Conservation (phyloP, 75 land plant species). For the Sequoiadendron giganteum region DNA sequence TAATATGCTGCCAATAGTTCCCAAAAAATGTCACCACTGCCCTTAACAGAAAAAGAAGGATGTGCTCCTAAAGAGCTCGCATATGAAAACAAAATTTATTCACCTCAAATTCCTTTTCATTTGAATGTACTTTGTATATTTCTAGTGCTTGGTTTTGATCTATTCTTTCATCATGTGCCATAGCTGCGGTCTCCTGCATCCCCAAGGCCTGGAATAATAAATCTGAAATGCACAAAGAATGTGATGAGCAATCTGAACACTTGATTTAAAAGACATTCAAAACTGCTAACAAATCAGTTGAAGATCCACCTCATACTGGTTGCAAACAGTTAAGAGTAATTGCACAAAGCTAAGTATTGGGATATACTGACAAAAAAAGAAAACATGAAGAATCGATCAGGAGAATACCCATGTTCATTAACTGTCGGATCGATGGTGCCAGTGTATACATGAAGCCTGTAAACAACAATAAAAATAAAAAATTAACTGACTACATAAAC, state of each 20-base stretch:
- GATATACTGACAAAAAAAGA: neutral
- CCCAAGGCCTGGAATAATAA: conserved; percentile 94
- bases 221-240: conserved; percentile 43
- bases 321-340: neutral
- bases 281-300: neutral
- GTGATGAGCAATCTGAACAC: neutral
- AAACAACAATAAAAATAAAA: neutral
- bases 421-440: conserved; percentile 85
- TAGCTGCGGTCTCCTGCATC: conserved; percentile 98
- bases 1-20: neutral
- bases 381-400: neutral
- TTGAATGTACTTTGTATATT: neutral
- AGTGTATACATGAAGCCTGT: conserved; percentile 88
- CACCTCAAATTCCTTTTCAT: neutral
- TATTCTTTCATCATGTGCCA: conserved; percentile 49
- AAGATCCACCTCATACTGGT: neutral
- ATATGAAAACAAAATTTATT: neutral
- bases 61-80: neutral
- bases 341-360: neutral
- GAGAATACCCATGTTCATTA: conserved; percentile 86
- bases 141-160: neutral
- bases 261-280: neutral
- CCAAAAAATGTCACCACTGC: neutral
- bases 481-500: neutral
- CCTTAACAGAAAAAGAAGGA: neutral